Base-by-base conservation (phyloP, 352 stramenopile genomes). In the Globisporangium canariense region DNA sequence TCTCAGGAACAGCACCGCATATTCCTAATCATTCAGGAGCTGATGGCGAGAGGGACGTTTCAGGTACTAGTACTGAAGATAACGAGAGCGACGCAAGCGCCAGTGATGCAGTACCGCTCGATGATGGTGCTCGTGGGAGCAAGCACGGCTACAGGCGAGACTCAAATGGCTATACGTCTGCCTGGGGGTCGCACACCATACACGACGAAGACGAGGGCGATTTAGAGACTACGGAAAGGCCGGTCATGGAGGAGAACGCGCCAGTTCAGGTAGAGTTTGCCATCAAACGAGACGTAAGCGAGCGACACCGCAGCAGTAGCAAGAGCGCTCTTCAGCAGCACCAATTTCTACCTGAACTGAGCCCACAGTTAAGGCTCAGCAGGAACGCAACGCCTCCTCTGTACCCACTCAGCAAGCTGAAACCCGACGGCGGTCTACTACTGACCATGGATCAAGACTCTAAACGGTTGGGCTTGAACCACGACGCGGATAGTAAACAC, bases 251-350 rank as follows among this genome's bases (percentile, higher is more conserved):
- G 10, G 28, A 60, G 34, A 68, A 51, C 32, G 28, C 56, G 5
- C 63, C 56, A n/a, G 59, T 68, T 22, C 36, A 68, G 45, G 56
- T 68, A n/a, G 63, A 68, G 41, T 68, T 68, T 52, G 40, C 34
- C 8, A 53, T 68, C 22, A 63, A 60, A 20, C 50, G 51, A 20
- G 14, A 49, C 14, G 32, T 46, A 2, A 11, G 22, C 4, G 20
- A 47, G 34, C 61, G 43, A 32, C 32, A 6, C 7, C 16, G 25
- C 6, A 58, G 32, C 36, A 58, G 18, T 14, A 34, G 20, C 38
- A 36, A n/a, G 28, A 18, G 36, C 14, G 13, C 11, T 13, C 16
- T 6, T 16, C 36, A 41, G 6, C 36, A 41, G 6, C 41, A 56
- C 4, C 54, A 9, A 13, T 16, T 43, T 53, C 28, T 67, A 18